Evolutionary conservation across 768 basidiomycete species (phyloP).

Genomic region (Lentinula raphanica): DNA sequence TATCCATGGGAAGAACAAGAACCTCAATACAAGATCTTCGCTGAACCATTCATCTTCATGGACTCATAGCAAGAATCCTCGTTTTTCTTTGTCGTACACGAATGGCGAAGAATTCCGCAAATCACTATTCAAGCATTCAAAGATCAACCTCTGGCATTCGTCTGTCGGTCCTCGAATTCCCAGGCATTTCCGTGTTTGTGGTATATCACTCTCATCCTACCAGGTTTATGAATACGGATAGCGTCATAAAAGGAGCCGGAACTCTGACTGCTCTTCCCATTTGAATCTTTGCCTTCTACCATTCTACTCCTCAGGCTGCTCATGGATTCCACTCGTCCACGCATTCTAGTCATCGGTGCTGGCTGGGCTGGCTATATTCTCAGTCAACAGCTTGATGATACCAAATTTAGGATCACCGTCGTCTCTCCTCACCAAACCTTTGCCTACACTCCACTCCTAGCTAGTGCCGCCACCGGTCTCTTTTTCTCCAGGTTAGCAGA

Average conservation of each 20-base stretch:
- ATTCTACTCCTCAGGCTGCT: no score
- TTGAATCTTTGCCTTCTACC: no score
- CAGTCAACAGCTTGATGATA: neutral
- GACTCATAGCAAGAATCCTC: neutral
- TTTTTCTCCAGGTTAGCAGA: conserved; percentile 2
- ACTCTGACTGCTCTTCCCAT: no score
- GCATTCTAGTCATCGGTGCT: neutral
- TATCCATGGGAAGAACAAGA: no score
- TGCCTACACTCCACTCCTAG: conserved; percentile 3
- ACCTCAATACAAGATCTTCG: no score
- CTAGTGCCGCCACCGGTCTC: conserved; percentile 3
- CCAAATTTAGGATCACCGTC: neutral
- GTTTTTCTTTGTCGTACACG: neutral
- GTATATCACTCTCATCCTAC: neutral
- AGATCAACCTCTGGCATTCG: no score
- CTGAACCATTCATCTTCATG: neutral
- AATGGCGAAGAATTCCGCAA: neutral
- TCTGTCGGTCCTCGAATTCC: no score
- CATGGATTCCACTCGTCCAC: neutral
- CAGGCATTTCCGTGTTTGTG: no score
- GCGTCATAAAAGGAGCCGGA: no score
- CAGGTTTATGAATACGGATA: no score
- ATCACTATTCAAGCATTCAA: no score
- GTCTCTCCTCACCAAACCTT: conserved; percentile 2
- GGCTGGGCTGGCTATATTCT: conserved; percentile 4